Evolutionary conservation across 2,329 filamentous ascomycete genomes (phyloP).

Genomic region (Ceratocystis papillata): DNA sequence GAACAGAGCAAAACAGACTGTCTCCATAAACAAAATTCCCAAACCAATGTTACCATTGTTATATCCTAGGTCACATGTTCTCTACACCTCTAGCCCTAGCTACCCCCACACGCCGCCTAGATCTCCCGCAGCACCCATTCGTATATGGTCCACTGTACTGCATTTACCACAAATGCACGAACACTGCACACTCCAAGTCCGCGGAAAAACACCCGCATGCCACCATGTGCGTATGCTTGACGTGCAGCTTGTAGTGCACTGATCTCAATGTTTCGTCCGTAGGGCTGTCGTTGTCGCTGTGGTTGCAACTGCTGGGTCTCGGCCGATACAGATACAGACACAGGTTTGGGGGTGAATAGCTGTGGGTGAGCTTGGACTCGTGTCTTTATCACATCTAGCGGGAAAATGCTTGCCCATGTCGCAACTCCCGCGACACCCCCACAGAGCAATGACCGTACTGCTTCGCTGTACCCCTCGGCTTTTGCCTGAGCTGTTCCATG

Average conservation of each 20-base stretch:
- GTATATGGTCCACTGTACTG: conserved; percentile 84
- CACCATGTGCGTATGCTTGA: conserved; percentile 54
- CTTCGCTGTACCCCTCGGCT: conserved; percentile 32
- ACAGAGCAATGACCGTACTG: conserved; percentile 61
- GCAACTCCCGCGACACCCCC: conserved; percentile 78
- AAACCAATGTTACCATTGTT: neutral
- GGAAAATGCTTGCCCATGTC: conserved; percentile 85
- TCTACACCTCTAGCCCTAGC: too few relatives aligned
- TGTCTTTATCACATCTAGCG: conserved; percentile 86
- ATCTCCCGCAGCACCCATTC: conserved; percentile 67
- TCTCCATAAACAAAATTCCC: too few relatives aligned
- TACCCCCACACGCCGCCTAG: conserved; percentile 29
- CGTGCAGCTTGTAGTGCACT: conserved; percentile 54
- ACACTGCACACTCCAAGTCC: conserved; percentile 72
- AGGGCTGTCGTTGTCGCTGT: conserved; percentile 31
- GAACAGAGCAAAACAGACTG: too few relatives aligned
- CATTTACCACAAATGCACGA: conserved; percentile 84
- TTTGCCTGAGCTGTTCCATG: conserved; percentile 22
- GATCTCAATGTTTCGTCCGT: conserved; percentile 29
- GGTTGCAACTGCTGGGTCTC: neutral
- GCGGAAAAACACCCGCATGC: conserved; percentile 55
- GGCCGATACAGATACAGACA: too few relatives aligned
- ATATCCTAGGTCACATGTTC: too few relatives aligned
- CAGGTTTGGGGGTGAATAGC: neutral
- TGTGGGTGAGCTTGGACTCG: conserved; percentile 50